A percentile compares a stretch with the other conserved stretches of the same genome.
These are phyloP conservation scores for Pachyrhizus erosus DNA, from an alignment of 306 rosid species.

Conservation along the genomic window DNA sequence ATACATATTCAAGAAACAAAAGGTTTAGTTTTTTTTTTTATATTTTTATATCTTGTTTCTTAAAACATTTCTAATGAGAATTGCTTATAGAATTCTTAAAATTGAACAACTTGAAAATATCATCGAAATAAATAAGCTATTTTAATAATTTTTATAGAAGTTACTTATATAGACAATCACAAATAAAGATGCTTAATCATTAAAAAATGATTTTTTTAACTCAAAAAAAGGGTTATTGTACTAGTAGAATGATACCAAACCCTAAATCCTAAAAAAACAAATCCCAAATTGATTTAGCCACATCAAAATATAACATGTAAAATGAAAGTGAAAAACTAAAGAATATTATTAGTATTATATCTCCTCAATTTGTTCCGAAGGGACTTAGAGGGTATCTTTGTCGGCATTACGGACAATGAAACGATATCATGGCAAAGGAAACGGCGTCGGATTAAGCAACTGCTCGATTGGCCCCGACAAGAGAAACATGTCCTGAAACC, in stretches of 20 bases:
- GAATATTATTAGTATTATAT: background rate
- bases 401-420: constrained; percentile 30
- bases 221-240: too few relatives aligned
- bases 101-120: too few relatives aligned
- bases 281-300: background rate
- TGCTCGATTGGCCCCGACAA: constrained; percentile 35
- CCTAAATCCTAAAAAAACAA: too few relatives aligned
- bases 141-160: too few relatives aligned
- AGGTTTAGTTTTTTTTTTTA: background rate
- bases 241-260: too few relatives aligned
- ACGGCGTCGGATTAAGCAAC: constrained; percentile 30
- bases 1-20: background rate
- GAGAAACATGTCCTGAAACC: constrained; percentile 35
- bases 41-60: background rate
- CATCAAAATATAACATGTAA: background rate
- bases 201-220: too few relatives aligned
- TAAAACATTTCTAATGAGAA: too few relatives aligned
- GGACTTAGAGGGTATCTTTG: constrained; percentile 26
- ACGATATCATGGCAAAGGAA: constrained; percentile 8
- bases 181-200: too few relatives aligned
- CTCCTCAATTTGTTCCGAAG: background rate
- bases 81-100: too few relatives aligned
- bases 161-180: too few relatives aligned
- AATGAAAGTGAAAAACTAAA: background rate
- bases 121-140: too few relatives aligned